phyloP scores from a whole-genome alignment of 768 basidiomycete species.

The Rhodotorula toruloides region DNA sequence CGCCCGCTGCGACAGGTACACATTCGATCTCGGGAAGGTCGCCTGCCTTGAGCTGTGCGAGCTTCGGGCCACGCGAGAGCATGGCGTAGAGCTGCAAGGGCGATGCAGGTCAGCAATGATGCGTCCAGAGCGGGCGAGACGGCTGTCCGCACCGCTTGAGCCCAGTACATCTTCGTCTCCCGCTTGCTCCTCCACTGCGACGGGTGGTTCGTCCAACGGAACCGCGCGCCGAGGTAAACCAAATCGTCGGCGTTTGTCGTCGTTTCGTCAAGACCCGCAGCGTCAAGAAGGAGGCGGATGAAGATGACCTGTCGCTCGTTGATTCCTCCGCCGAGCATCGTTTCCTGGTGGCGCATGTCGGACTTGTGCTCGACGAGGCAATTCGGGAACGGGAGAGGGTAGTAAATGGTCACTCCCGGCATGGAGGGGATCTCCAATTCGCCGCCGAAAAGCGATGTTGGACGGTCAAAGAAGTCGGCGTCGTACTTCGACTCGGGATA shows the following conservation, averaged over 20 bases:
- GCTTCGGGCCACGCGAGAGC: not conserved
- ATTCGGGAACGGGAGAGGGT: not conserved
- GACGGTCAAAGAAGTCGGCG: not conserved
- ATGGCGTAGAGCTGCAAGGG: not conserved
- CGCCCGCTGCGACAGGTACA: not conserved
- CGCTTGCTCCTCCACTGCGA: not conserved
- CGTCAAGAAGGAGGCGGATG: not conserved
- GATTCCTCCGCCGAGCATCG: not conserved
- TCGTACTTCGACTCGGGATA: not conserved
- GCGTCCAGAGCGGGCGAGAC: no score
- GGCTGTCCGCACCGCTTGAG: not conserved
- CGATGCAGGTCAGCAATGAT: not conserved
- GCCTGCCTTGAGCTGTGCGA: not conserved
- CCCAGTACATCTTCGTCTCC: not conserved
- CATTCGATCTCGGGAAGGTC: not conserved
- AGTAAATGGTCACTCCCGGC: not conserved
- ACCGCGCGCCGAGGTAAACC: not conserved
- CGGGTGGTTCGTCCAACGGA: not conserved
- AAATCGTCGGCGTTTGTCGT: not conserved
- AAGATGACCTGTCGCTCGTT: slow-evolving; percentile 1
- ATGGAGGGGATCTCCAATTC: not conserved
- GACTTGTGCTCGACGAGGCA: not conserved
- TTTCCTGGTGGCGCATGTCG: not conserved
- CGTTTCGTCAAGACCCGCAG: not conserved
- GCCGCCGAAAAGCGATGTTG: not conserved